Evolutionary conservation across 78 protist species (phyloP).

Genomic region (Tieghemostelium lacteum): DNA sequence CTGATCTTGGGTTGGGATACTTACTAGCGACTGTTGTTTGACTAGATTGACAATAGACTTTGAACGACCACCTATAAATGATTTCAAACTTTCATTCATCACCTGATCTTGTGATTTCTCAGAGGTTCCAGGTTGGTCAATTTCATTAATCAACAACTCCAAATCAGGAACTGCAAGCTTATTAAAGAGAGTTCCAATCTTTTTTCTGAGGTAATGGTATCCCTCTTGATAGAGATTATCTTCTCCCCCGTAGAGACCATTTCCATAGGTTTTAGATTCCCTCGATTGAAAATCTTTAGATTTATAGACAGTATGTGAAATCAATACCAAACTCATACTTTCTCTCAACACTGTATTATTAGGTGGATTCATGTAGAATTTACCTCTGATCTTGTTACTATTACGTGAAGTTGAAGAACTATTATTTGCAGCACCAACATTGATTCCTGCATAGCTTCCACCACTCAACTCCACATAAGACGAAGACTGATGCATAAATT

Average conservation of each 20-base stretch:
- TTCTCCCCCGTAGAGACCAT: not conserved
- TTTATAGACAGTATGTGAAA: conserved; percentile 46
- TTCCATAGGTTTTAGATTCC: not conserved
- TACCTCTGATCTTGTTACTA: conserved; percentile 1
- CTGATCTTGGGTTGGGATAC: conserved; percentile 1
- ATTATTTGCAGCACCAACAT: no score
- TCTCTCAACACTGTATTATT: conserved; percentile 6
- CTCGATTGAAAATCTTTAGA: conserved; percentile 2
- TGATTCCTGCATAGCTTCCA: no score
- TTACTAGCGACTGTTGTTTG: not conserved
- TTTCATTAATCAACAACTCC: conserved; percentile 34
- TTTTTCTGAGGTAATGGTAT: not conserved
- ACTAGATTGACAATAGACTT: not conserved
- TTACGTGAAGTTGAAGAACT: not conserved
- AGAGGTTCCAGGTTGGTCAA: not conserved
- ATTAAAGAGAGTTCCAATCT: conserved; percentile 14
- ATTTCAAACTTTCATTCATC: conserved; percentile 49
- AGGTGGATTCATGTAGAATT: conserved; percentile 46
- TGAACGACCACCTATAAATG: conserved; percentile 43
- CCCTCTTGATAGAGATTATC: not conserved
- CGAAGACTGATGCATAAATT: no score
- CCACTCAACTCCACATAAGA: not conserved
- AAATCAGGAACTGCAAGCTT: conserved; percentile 49
- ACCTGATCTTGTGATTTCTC: conserved; percentile 28
- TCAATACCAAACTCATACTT: conserved; percentile 47